Percentiles rank a stretch among this genome's conserved stretches.
These are phyloP conservation scores for Parachaetomium inaequale DNA, from an alignment of 495 filamentous ascomycete species.

Conservation along the genomic window DNA sequence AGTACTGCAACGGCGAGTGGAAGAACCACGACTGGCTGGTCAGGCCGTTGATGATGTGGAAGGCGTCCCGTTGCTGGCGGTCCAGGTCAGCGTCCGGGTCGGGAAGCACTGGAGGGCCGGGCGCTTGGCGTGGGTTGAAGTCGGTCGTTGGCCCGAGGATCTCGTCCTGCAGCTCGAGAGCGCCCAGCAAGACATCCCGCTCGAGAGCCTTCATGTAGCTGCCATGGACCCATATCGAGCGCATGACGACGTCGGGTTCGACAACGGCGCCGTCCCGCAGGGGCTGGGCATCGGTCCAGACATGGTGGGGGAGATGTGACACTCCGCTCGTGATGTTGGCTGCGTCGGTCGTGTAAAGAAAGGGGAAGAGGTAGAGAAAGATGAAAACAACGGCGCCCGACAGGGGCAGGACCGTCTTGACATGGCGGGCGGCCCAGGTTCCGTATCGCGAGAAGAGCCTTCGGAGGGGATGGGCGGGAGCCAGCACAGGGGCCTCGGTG, in stretches of 20 bases:
- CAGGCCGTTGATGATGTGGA: conserved; percentile 50
- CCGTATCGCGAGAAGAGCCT: conserved; percentile 59
- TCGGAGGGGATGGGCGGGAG: conserved; percentile 57
- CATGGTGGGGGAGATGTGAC: conserved; percentile 65
- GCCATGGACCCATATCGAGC: conserved; percentile 56
- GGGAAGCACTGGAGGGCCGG: conserved; percentile 6
- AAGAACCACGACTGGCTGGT: conserved; percentile 58
- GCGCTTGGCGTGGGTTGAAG: conserved; percentile 45
- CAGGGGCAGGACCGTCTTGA: conserved; percentile 59
- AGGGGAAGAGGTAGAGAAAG: conserved; percentile 63
- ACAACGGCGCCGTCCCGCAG: conserved; percentile 38
- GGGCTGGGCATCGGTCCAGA: conserved; percentile 69
- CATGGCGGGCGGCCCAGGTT: conserved; percentile 60
- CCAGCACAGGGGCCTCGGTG: conserved; percentile 58
- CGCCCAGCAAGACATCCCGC: conserved; percentile 55
- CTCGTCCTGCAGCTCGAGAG: conserved; percentile 59
- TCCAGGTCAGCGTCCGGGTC: conserved; percentile 33
- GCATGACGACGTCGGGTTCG: conserved; percentile 54
- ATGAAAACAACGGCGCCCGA: conserved; percentile 59
- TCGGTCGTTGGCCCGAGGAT: conserved; percentile 52
- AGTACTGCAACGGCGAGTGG: conserved; percentile 72
- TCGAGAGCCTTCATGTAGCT: conserved; percentile 69
- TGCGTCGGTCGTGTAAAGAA: conserved; percentile 61
- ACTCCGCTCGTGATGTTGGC: conserved; percentile 56
- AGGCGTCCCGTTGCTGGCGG: conserved; percentile 42